Base-by-base conservation (phyloP, 148 eudicot species). In the Fallopia convolvulus region DNA sequence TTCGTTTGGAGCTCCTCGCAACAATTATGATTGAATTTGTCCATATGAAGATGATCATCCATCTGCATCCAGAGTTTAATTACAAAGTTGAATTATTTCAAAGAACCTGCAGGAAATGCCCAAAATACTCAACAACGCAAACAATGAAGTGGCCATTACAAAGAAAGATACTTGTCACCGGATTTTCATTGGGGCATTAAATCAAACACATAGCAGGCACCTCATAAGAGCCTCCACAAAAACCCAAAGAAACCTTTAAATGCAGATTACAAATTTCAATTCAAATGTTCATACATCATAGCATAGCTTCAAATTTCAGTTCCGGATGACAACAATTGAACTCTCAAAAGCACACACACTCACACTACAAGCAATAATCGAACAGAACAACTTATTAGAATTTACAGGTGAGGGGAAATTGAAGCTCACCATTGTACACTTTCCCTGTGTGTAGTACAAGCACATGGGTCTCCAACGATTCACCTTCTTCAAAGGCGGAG, bases 401-500 rank as follows among this genome's bases (percentile, higher is more conserved):
- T 36, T 36, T 4, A 36, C 39, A 70, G 17, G 40, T 23, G 46
- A 63, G 33, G 30, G 0, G 14, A 9, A 1, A 0, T 66, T 6
- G 8, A 33, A 66, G 20, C 41, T 36, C 53, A 92, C 97, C 96
- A 44, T 81, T 10, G 99, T 90, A 82, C 99, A 94, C 53, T 85
- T 89, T 8, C 89, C 96, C 80, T 94, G 97, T 13, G 97, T 86
- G 81, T 80, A 83, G 72, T 94, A 94, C 79, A 94, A 83, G 83
- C 98, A 94, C 84, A 86, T 80, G 23, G 98, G 98, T 79, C 87
- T 94, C 98, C 98, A 94, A n/a, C 86, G 82, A 58, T 60, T 83
- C 46, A 23, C 47, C 55, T 55, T 79, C 50, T 49, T 79, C 0
- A 75, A 53, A 72, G 39, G 39, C 58, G 49, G 47, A 76, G 74